Evolutionary conservation across 208 protist species (phyloP).

Genomic region (Crithidia fasciculata): DNA sequence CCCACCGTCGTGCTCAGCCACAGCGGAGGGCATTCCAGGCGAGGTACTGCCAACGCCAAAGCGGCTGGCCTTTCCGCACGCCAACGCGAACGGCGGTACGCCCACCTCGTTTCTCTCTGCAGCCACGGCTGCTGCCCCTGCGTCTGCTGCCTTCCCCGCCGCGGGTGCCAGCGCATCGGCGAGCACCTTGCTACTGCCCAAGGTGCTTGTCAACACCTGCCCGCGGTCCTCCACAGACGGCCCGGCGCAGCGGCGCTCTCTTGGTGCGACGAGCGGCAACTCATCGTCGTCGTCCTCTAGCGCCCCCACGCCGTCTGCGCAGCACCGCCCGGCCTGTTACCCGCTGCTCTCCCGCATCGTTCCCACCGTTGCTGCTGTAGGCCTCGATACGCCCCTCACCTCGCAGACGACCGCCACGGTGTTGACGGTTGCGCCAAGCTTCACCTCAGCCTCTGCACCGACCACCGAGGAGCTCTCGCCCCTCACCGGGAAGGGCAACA

Average conservation of each 20-base stretch:
- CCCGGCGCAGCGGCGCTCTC: background rate
- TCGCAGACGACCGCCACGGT: too few relatives aligned
- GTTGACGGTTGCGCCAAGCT: too few relatives aligned
- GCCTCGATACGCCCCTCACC: background rate
- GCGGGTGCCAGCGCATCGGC: background rate
- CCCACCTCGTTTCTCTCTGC: too few relatives aligned
- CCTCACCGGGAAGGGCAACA: too few relatives aligned
- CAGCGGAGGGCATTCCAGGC: background rate
- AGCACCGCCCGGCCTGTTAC: slow-evolving; percentile 10
- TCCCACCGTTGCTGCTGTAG: background rate
- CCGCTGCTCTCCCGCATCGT: slow-evolving; percentile 10
- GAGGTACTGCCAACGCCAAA: background rate
- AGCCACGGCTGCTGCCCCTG: too few relatives aligned
- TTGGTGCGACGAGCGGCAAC: background rate
- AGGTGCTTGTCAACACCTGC: background rate
- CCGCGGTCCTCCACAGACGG: too few relatives aligned
- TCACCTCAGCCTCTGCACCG: too few relatives aligned
- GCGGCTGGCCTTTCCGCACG: too few relatives aligned
- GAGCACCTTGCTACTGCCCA: background rate
- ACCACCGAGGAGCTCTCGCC: too few relatives aligned
- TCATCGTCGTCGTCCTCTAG: background rate
- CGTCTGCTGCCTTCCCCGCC: too few relatives aligned
- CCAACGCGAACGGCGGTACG: background rate
- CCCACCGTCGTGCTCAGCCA: slow-evolving; percentile 9
- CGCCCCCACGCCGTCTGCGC: background rate